Evolutionary conservation across 1,139 yeast genomes (phyloP).

Genomic region (Hansenula sp.): DNA sequence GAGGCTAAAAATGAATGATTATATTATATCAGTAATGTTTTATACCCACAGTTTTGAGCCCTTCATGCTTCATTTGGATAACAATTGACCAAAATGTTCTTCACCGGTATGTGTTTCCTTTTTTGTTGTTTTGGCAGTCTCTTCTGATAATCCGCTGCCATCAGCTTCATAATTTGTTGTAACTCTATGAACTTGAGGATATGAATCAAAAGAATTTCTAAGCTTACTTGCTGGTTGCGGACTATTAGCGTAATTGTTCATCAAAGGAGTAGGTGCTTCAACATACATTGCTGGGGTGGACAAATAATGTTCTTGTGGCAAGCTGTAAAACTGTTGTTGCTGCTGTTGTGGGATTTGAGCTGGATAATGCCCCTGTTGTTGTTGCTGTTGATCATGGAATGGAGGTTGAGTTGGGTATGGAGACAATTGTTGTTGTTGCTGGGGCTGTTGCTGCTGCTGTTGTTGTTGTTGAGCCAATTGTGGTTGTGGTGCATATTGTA

Average conservation of each 20-base stretch:
- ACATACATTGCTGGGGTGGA: constrained; percentile 7
- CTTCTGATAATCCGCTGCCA: constrained; percentile 20
- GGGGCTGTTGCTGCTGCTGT: too few relatives aligned
- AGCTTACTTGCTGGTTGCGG: constrained; percentile 3
- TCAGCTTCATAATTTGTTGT: constrained; percentile 9
- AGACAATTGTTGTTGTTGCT: constrained; percentile 7
- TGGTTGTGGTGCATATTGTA: constrained; percentile 6
- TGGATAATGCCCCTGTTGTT: constrained; percentile 1
- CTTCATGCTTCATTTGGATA: neutral
- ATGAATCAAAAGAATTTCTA: constrained; percentile 12
- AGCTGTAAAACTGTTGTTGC: neutral
- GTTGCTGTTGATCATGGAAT: constrained; percentile 6
- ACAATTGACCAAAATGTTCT: constrained; percentile 5
- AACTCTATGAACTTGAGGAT: constrained; percentile 1
- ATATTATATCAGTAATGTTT: too few relatives aligned
- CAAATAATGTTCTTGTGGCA: neutral
- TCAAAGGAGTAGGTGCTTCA: constrained; percentile 14
- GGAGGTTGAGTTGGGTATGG: constrained; percentile 12
- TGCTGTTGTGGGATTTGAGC: constrained; percentile 1
- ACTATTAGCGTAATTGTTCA: constrained; percentile 2
- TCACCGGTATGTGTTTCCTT: constrained; percentile 21
- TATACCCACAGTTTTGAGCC: too few relatives aligned
- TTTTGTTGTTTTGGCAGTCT: constrained; percentile 14
- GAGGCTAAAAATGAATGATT: neutral
- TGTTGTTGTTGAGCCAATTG: constrained; percentile 6